Conservation (phyloP, 345 rosid species). For the Populus tremula region DNA sequence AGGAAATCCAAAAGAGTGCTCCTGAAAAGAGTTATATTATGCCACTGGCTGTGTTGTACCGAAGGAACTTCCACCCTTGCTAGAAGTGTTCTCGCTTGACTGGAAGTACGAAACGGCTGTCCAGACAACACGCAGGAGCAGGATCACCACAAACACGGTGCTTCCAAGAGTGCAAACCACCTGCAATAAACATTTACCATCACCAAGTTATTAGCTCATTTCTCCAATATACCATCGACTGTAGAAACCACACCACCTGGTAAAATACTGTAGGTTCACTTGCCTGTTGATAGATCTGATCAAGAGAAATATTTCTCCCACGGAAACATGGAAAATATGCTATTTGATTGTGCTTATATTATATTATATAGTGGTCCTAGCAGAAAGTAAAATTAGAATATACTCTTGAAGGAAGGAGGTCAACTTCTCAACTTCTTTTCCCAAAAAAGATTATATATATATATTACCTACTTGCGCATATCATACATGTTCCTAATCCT, state of each 20-base stretch:
- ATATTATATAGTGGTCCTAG: neutral
- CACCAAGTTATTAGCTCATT: neutral
- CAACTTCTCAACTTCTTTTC: neutral
- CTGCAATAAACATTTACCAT: conserved; percentile 26
- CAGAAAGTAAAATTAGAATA: neutral
- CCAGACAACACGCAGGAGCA: conserved; percentile 63
- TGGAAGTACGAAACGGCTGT: conserved; percentile 59
- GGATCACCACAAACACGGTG: conserved; percentile 56
- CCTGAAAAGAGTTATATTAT: neutral
- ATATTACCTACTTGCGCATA: neutral
- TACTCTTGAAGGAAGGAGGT: neutral
- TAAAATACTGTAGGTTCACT: neutral
- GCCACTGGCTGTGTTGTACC: conserved; percentile 31
- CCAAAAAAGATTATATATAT: neutral
- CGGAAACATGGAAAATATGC: neutral
- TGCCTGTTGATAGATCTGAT: neutral
- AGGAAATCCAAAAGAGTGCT: neutral
- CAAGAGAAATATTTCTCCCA: neutral
- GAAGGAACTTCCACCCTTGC: conserved; percentile 36
- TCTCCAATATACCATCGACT: neutral
- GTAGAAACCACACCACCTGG: neutral
- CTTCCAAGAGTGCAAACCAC: conserved; percentile 74
- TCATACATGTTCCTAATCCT: neutral
- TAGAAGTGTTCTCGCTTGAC: conserved; percentile 42
- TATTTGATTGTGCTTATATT: neutral